Evolutionary conservation across 345 rosid species (phyloP), one percentile per base, ranked within the genome.

Genomic region (Citrus trifoliata): DNA sequence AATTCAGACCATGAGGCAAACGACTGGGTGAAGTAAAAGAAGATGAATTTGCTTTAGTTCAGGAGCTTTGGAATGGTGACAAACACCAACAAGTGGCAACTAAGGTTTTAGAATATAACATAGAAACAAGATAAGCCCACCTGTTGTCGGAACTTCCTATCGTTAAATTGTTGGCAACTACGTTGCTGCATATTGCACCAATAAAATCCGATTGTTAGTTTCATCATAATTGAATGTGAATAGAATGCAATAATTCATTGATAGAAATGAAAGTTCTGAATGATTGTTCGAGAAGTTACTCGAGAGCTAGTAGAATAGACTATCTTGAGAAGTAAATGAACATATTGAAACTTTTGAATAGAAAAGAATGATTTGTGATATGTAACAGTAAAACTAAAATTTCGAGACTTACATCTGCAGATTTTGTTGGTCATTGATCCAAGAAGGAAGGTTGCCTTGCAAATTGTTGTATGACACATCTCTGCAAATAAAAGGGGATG

Each of bases 401-500:
- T 74, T 67, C 30, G 2, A 55, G 75, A 77, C 93, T 73, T 82
- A 93, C 97, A 94, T 70, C 71, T 83, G 82, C 75, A 92, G 80
- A 60, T 83, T 79, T 64, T 22, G 71, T 65, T 74, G 51, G 16
- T 0, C 75, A 71, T 27, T 85, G 83, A 89, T 74, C 97, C 97
- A 93, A 22, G 94, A 82, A 79, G 98, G 97, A 79, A 91, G 76
- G 80, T 60, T 87, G 38, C 96, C 96, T 4, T 76, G 66, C 83
- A 93, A 84, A 82, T 85, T 85, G 82, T 94, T 94, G 84, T 93
- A 93, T 0, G 97, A 90, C 60, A 90, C 85, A 86, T 94, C 98
- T 88, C 98, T 93, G 86, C 55, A 67, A 85, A 67, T 32, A 67
- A 19, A 46, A 69, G 65, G 73, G 7, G 60, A 37, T 40, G 48